Evolutionary conservation across 1,139 yeast genomes (phyloP), one percentile per base, ranked within the genome.

Genomic region (Zhuliangozyma blackwelliae): DNA sequence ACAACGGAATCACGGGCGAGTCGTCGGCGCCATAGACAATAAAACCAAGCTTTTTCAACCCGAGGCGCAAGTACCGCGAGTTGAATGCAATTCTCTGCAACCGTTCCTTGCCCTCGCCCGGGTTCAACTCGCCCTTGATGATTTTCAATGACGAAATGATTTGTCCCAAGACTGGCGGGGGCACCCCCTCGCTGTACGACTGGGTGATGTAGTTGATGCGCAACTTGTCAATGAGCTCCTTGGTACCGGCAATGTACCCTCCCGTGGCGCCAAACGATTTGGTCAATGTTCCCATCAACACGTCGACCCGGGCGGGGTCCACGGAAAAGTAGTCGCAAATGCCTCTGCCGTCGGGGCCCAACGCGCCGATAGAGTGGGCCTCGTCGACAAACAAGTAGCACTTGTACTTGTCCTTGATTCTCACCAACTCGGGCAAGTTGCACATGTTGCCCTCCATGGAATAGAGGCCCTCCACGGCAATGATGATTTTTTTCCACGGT

Each of bases 181-280:
- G 79, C 33, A 84, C 83, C 16, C 94, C 70, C 64, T 92, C 99
- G 28, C 94, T 80, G 55, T 89, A 86, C 34, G 69, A 72, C 47
- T 82, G 79, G 32, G 92, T 84, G 46, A 88, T 75, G 52, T 87
- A 80, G 50, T 77, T 81, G 33, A 85, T 51, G 61, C 92, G 79
- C 43, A 92, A 65, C 50, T 82, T 75, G 50, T 88, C 90, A 40
- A 90, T 83, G 32, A 87, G 65, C 35, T 61, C 64, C 54, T 78
- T 75, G 47, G 74, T 73, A 36, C 84, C 95, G 19, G 96, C 94
- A 47, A 92, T 70, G 58, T 92, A 92, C 34, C 98, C 99, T 54
- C 99, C 99, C 33, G 97, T 89, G 23, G 98, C 97, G 55, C 99
- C 98, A 61, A 92, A 92, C 5, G 97, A 88, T 64, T 92, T 92